phyloP scores from a whole-genome alignment of 169 alveolate genomes.

The Babesia ovata region DNA sequence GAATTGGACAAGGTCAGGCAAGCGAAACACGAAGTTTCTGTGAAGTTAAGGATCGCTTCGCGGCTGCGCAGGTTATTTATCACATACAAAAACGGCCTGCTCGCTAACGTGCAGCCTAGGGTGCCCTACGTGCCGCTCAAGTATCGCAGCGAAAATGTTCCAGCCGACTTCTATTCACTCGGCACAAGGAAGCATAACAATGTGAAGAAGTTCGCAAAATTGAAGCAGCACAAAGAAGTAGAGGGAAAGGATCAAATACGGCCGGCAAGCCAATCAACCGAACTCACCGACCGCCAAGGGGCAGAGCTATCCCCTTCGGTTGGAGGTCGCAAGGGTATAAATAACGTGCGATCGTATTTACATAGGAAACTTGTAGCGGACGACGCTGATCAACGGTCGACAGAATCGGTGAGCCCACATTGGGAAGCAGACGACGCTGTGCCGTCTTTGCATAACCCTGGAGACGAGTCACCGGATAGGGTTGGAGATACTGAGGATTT shows the following conservation, averaged over 20 bases:
- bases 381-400: too few relatives aligned
- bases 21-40: constrained; percentile 31
- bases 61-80: constrained; percentile 39
- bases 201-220: not conserved
- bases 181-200: constrained; percentile 20
- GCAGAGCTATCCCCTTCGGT: not conserved
- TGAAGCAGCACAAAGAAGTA: not conserved
- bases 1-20: constrained; percentile 23
- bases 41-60: constrained; percentile 35
- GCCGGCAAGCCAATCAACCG: not conserved
- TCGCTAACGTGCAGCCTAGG: constrained; percentile 14
- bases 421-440: not conserved
- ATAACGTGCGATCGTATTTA: too few relatives aligned
- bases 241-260: not conserved
- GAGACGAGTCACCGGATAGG: not conserved
- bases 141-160: constrained; percentile 51
- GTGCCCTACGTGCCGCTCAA: constrained; percentile 63
- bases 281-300: too few relatives aligned
- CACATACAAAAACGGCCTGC: constrained; percentile 44
- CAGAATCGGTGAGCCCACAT: not conserved
- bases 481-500: not conserved
- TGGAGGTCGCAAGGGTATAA: too few relatives aligned
- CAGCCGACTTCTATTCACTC: constrained; percentile 29
- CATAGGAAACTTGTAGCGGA: not conserved
- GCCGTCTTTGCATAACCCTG: too few relatives aligned